Base-by-base conservation (phyloP, 345 rosid genomes). In the Psidium friedrichsthalianum region DNA sequence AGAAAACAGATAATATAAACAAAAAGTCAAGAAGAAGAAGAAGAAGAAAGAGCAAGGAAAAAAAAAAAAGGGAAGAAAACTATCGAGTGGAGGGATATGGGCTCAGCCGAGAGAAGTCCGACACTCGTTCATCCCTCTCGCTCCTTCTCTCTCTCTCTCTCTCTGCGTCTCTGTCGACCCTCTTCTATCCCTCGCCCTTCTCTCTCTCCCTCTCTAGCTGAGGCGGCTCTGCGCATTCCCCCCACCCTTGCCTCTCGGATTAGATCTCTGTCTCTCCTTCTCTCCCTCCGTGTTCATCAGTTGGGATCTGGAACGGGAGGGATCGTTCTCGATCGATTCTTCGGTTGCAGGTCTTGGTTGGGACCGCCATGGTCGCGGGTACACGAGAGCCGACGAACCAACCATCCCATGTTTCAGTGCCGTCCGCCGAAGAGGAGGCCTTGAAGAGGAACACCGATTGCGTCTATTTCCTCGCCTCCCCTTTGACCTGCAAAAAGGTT, bases 401-500 rank as follows among this genome's bases (percentile, higher is more conserved):
- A n/a, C 92, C 84, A 82, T 87, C 89, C 9, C 90, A 85, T 83
- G 88, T 86, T 49, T 90, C 89, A 20, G 82, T 90, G 83, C 18
- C 93, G 2, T 86, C 93, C 8, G 89, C 93, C 49, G 98, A 92
- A 80, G 98, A 95, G 69, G 99, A 95, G 84, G 98, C 96, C 69
- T 89, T 95, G 89, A 96, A 96, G 88, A 89, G 96, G 90, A 95
- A 95, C 86, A 96, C 99, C 61, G 99, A 95, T 92, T 97, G 98
- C 86, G 98, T 97, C 89, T 95, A 95, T 90, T 96, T 96, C 85
- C 98, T 96, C 51, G 98, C 98, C 25, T 95, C 98, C 74, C 99
- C 99, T 90, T 90, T 95, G 87, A 95, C 98, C 88, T 97, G 99
- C 96, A 95, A 95, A 91, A 97, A 97, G 99, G 99, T 97, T 74